Conservation (phyloP, 2,329 filamentous ascomycete genomes). For the Fusarium sp. region DNA sequence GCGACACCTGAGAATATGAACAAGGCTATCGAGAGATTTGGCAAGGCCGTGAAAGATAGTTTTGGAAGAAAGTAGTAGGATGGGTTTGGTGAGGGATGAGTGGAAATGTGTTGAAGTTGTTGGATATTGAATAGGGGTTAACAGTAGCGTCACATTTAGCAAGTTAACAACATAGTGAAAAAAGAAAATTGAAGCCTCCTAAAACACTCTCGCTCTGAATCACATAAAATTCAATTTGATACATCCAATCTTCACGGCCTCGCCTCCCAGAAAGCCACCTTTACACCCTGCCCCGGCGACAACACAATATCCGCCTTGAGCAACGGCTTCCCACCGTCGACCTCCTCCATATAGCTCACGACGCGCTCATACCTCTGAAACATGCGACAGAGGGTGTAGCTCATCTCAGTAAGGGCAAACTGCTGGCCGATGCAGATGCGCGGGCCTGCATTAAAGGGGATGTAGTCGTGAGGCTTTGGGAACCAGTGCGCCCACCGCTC, state of each 20-base stretch:
- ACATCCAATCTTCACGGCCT: constrained; percentile 38
- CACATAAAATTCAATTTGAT: not conserved
- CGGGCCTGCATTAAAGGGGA: constrained; percentile 81
- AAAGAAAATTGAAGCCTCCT: not conserved
- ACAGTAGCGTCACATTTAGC: not conserved
- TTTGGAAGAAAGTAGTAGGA: constrained; percentile 55
- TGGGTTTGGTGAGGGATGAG: not conserved
- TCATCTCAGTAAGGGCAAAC: constrained; percentile 83
- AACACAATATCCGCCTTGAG: constrained; percentile 72
- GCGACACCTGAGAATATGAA: constrained; percentile 78
- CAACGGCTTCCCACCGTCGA: constrained; percentile 65
- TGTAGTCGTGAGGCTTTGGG: constrained; percentile 76
- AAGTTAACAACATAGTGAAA: not conserved
- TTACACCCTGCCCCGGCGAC: constrained; percentile 69
- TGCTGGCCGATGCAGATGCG: constrained; percentile 84
- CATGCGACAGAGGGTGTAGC: constrained; percentile 77
- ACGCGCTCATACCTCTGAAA: constrained; percentile 78
- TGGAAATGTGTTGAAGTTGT: not conserved
- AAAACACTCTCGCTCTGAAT: not conserved
- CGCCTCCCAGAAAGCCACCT: constrained; percentile 66
- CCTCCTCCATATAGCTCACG: constrained; percentile 66
- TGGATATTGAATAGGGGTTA: not conserved
- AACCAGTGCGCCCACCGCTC: constrained; percentile 75
- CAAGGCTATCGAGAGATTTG: constrained; percentile 80
- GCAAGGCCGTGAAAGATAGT: constrained; percentile 75